Percentiles rank a stretch among this genome's conserved stretches.
Conservation (phyloP, 345 rosid genomes). For the Atalantia buxifolia region DNA sequence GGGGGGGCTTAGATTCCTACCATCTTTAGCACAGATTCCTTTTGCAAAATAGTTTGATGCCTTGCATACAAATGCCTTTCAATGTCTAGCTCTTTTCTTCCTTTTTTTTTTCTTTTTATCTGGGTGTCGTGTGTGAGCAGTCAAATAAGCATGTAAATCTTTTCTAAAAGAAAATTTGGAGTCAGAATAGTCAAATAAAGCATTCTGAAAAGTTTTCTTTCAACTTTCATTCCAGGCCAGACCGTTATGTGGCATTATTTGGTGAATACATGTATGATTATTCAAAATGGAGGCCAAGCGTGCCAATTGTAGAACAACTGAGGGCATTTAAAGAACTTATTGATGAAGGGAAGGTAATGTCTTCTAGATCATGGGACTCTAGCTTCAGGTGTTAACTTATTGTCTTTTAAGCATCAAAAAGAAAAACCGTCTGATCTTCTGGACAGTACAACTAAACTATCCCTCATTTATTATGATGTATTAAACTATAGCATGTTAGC, state of each 20-base stretch:
- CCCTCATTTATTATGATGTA: not conserved
- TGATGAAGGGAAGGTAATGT: slow-evolving; percentile 80
- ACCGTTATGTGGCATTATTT: slow-evolving; percentile 85
- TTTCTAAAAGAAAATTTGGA: not conserved
- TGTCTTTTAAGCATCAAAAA: not conserved
- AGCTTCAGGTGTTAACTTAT: not conserved
- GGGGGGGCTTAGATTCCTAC: not conserved
- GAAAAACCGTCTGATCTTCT: not conserved
- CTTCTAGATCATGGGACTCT: not conserved
- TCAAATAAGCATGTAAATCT: not conserved
- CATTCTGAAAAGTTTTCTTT: slow-evolving; percentile 1
- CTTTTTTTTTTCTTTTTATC: not conserved
- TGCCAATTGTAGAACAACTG: slow-evolving; percentile 79
- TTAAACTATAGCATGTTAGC: not conserved
- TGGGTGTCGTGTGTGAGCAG: not conserved
- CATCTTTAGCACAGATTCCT: not conserved
- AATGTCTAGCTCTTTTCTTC: not conserved
- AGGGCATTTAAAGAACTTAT: slow-evolving; percentile 74
- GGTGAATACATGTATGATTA: slow-evolving; percentile 63
- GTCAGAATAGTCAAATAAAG: not conserved
- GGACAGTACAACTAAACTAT: not conserved
- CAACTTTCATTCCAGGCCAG: slow-evolving; percentile 69
- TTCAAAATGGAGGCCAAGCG: slow-evolving; percentile 79
- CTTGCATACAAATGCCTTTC: not conserved
- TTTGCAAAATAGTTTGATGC: not conserved